Evolutionary conservation across 768 basidiomycete genomes (phyloP), one percentile per base, ranked within the genome.

Genomic region (Dendrothele bispora): DNA sequence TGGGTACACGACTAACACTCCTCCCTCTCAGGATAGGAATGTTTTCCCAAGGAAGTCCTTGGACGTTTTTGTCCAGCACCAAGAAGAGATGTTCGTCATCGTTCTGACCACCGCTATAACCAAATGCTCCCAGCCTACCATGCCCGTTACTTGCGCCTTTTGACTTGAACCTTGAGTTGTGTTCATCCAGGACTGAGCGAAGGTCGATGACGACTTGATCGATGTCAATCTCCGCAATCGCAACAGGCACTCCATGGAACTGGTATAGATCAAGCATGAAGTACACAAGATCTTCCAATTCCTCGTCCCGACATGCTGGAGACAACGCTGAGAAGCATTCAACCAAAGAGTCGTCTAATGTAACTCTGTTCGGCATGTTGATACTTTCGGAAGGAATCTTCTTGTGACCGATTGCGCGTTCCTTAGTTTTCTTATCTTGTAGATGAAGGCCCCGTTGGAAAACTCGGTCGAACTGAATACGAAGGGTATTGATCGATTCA

Each of bases 231-330:
- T 99, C 95, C 18, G 92, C 86, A 35, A 88, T 82, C 0, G 92
- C 91, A 21, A 98, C 81, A 0, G 87, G 84, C 3, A 92, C 78
- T 1, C 95, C 95, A 52, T 94, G 86, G 68, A 95, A 90, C 60
- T 95, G 93, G 61, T 95, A 95, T 0, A 97, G 74, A 59, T 98
- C 97, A 20, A 98, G 73, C 26, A 98, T 77, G 68, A 95, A 98
- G 62, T 94, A 98, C 3, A 91, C 80, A 27, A 98, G 72, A 61
- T 99, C 97, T 63, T 98, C 97, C 7, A 98, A 73, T 60, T 99
- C 97, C 61, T 99, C 95, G 56, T 95, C 90, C 26, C 82, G 79
- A 56, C 89, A 92, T 57, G 83, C 82, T 0, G 90, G 83, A 2
- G 89, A 83, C 2, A 99, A 69, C 0, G 83, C 83, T 1, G 91